Percentiles rank a stretch among this genome's conserved stretches.
These are phyloP conservation scores for Monosporascus sp. DNA, from an alignment of 2,329 filamentous ascomycete species.

Conservation along the genomic window DNA sequence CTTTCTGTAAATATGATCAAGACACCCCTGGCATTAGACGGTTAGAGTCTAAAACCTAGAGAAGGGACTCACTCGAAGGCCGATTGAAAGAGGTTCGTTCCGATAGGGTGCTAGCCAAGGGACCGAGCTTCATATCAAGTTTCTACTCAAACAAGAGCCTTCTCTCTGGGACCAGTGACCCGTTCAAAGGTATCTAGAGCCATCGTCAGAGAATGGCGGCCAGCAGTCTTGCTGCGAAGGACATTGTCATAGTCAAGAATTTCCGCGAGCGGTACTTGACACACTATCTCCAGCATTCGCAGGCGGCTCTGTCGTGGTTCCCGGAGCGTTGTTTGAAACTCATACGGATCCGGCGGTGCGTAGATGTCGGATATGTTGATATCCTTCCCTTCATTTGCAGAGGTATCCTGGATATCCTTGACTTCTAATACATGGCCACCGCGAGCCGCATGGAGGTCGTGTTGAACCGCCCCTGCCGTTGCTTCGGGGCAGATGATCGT, in stretches of 20 bases:
- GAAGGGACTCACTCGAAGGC: too few relatives aligned
- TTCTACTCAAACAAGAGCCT: conserved; percentile 26
- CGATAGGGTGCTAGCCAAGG: neutral
- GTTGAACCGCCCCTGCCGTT: conserved; percentile 73
- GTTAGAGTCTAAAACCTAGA: too few relatives aligned
- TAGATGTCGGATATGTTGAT: conserved; percentile 77
- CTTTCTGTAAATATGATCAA: too few relatives aligned
- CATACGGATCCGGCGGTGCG: conserved; percentile 78
- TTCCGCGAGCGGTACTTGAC: conserved; percentile 87
- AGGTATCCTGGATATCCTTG: conserved; percentile 62
- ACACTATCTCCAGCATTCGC: conserved; percentile 62
- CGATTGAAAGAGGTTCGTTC: too few relatives aligned
- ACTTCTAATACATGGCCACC: conserved; percentile 74
- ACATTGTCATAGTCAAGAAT: conserved; percentile 95
- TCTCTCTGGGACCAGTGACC: conserved; percentile 50
- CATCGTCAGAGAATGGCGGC: conserved; percentile 60
- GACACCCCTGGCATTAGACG: too few relatives aligned
- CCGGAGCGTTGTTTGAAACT: conserved; percentile 51
- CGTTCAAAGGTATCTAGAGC: conserved; percentile 52
- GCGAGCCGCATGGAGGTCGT: conserved; percentile 69
- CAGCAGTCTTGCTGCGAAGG: conserved; percentile 80
- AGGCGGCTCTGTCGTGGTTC: conserved; percentile 41
- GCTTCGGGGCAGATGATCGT: conserved; percentile 81
- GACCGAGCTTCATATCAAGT: conserved; percentile 1
- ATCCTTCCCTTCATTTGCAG: conserved; percentile 44